These are phyloP conservation scores for Alternaria solani DNA, from an alignment of 2,329 filamentous ascomycete species.

Conservation along the genomic window DNA sequence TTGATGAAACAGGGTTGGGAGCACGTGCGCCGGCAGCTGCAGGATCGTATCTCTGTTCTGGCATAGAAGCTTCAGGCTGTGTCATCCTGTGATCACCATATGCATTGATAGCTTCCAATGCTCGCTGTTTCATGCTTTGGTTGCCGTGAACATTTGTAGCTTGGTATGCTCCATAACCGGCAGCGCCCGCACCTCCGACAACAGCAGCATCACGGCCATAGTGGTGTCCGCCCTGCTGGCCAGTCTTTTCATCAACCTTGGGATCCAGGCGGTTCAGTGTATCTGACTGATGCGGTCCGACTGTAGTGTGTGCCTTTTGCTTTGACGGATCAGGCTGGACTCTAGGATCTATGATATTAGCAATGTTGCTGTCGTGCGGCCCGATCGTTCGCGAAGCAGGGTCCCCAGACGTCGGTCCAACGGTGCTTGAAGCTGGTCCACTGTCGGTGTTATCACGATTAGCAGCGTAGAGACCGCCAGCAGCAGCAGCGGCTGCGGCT, in stretches of 20 bases:
- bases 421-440: conserved; percentile 31
- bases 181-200: conserved; percentile 41
- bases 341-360: conserved; percentile 44
- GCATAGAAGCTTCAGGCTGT: conserved; percentile 40
- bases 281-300: conserved; percentile 39
- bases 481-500: conserved; percentile 22
- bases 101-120: conserved; percentile 42
- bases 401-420: conserved; percentile 31
- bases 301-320: conserved; percentile 36
- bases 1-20: conserved; percentile 26
- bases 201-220: conserved; percentile 39
- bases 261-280: conserved; percentile 39
- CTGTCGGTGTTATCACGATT: conserved; percentile 29
- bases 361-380: conserved; percentile 43
- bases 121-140: conserved; percentile 20
- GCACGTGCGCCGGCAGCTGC: conserved; percentile 32
- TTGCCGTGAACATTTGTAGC: conserved; percentile 18
- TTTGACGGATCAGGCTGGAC: conserved; percentile 41
- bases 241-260: conserved; percentile 30
- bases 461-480: conserved; percentile 26
- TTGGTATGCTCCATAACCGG: conserved; percentile 47
- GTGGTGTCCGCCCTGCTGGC: conserved; percentile 27
- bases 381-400: conserved; percentile 40
- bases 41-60: conserved; percentile 44
- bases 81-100: conserved; percentile 44